Base-by-base conservation (phyloP, 176 grass and related monocot species). In the Phoenix roebelenii region DNA sequence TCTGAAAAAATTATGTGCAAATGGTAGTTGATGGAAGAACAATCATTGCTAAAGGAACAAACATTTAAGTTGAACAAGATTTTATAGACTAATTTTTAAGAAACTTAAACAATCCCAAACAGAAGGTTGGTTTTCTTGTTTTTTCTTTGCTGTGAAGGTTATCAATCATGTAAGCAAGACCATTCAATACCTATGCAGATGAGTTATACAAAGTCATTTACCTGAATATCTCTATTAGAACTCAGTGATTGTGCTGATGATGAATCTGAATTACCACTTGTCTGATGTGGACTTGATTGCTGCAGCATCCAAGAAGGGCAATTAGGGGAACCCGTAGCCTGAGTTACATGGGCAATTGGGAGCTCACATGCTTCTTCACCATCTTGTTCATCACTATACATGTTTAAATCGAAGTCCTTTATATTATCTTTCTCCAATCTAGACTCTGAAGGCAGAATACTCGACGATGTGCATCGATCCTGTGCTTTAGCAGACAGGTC, bases 351-450 rank as follows among this genome's bases (percentile, higher is more conserved):
- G 10, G 25, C 23, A 49, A 16, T 39, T 50, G 53, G 51, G 16
- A 51, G 29, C 55, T 70, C 32, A 56, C 18, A 59, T 54, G 51
- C 69, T 54, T 79, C 55, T 76, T 67, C 79, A 81, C 55, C 35
- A 44, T 44, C 35, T 44, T 44, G 35, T n/a, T 70, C 72, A 60
- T 63, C 77, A 4, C 60, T 57, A 49, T 71, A 82, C 49, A 72
- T 28, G 74, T 96, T 96, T 72, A 96, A 74, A 73, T 96, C 91
- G 54, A 96, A 96, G 72, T 82, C 72, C 23, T 70, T 63, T 17
- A 81, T 54, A 25, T 15, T 25, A 16, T 58, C 71, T 67, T 75
- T 67, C 6, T 63, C 51, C 15, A 14, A 23, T 23, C 58, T 23
- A 79, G 54, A 52, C 20, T 60, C 83, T 79, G 72, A 60, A 63